Conservation (phyloP, 768 basidiomycete genomes). For the Pulveroboletus frians region DNA sequence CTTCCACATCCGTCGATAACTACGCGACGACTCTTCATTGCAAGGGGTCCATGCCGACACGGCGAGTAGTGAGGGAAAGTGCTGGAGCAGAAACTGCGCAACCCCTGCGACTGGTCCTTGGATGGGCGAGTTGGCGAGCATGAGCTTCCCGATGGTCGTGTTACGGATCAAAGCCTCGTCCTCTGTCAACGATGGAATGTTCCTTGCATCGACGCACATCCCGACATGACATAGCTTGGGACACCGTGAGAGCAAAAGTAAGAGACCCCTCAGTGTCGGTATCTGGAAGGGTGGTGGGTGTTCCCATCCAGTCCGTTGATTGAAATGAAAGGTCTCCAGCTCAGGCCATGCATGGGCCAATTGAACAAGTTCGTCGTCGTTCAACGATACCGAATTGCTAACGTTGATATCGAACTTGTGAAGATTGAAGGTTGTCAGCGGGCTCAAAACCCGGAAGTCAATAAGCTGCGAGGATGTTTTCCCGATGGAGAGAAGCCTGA, state of each 20-base stretch:
- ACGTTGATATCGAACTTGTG: neutral
- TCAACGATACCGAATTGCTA: neutral
- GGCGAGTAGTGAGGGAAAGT: neutral
- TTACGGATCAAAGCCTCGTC: conserved; percentile 1
- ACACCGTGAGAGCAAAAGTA: neutral
- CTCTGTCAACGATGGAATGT: neutral
- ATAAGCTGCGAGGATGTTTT: neutral
- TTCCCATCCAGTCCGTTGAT: neutral
- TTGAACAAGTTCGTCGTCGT: conserved; percentile 1
- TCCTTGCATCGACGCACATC: conserved; percentile 1
- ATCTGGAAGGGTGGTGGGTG: neutral
- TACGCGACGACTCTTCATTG: neutral
- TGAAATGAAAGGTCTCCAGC: neutral
- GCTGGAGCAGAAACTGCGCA: neutral
- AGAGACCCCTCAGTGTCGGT: conserved; percentile 1
- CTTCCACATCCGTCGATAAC: neutral
- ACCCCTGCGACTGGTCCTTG: neutral
- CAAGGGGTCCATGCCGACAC: neutral
- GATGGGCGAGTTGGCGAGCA: conserved; percentile 2
- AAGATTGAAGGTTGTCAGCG: conserved; percentile 1
- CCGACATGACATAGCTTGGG: neutral
- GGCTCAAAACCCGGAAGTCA: conserved; percentile 1
- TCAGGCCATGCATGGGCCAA: conserved; percentile 4
- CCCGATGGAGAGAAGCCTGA: neutral
- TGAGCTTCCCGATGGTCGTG: neutral